phyloP scores from a whole-genome alignment of 2,329 filamentous ascomycete species.

The Sordariomycetes sp. region DNA sequence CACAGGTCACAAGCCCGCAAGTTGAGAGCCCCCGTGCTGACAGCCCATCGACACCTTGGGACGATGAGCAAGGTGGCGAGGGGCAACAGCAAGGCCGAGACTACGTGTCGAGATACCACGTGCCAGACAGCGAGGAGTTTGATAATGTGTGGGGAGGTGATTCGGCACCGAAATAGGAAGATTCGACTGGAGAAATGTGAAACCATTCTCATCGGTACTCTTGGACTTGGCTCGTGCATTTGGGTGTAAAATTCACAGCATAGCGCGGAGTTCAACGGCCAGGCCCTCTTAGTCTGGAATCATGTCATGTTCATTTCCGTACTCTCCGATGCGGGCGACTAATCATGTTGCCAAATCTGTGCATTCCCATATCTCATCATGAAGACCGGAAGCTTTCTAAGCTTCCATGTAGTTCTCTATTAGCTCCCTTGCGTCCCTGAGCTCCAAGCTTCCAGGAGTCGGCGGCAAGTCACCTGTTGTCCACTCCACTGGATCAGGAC shows the following conservation, averaged over 20 bases:
- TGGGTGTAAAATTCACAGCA: background rate
- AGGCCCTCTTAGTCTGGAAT: background rate
- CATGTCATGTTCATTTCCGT: too few relatives aligned
- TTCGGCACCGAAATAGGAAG: background rate
- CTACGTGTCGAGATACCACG: conserved; percentile 14
- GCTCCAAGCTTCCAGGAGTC: conserved; percentile 37
- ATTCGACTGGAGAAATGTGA: background rate
- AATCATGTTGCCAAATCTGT: too few relatives aligned
- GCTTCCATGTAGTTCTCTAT: too few relatives aligned
- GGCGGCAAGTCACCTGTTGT: conserved; percentile 50
- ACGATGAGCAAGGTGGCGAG: background rate
- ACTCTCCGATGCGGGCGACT: too few relatives aligned
- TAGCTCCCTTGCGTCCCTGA: conserved; percentile 6
- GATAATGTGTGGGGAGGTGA: conserved; percentile 32
- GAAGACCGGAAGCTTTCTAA: too few relatives aligned
- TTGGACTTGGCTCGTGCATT: background rate
- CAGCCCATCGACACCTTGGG: background rate
- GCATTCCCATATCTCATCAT: too few relatives aligned
- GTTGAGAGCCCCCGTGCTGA: background rate
- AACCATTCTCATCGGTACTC: background rate
- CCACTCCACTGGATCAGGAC: conserved; percentile 42
- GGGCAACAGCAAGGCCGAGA: conserved; percentile 1
- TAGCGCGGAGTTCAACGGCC: conserved; percentile 4
- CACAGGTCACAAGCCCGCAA: background rate
- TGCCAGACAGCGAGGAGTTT: conserved; percentile 32